Conservation (phyloP, 257 asterid species). For the Forsythia suspensa region DNA sequence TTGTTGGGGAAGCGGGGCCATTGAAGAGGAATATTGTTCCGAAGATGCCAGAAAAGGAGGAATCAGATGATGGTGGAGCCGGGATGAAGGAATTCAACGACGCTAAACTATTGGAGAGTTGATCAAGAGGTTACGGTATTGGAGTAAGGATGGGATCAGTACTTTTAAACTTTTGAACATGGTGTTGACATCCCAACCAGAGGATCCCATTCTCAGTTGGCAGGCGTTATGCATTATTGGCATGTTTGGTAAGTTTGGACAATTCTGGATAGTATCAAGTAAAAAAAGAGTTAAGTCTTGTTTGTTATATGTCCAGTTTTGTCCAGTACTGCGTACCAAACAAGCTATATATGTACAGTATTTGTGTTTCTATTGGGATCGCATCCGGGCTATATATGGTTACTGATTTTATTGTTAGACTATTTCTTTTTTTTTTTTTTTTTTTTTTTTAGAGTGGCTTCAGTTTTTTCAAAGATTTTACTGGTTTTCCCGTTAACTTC, state of each 20-base stretch:
- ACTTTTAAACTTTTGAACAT: neutral
- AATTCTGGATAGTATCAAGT: neutral
- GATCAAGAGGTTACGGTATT: conserved; percentile 79
- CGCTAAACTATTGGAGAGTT: conserved; percentile 90
- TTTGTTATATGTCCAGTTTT: neutral
- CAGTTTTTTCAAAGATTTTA: conserved; percentile 34
- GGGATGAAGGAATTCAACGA: conserved; percentile 77
- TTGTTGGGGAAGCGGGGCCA: conserved; percentile 53
- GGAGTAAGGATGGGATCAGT: conserved; percentile 39
- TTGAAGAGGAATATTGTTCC: conserved; percentile 27
- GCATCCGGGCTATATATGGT: conserved; percentile 14
- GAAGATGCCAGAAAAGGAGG: conserved; percentile 54
- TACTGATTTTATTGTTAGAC: conserved; percentile 23
- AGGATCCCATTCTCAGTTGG: conserved; percentile 7
- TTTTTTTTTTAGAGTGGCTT: conserved; percentile 19
- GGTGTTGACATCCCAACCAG: neutral
- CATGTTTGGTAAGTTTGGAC: neutral
- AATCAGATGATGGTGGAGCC: conserved; percentile 52
- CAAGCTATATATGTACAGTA: conserved; percentile 31
- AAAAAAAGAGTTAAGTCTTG: neutral
- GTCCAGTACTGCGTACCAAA: neutral
- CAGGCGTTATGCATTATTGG: conserved; percentile 8
- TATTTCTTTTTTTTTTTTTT: neutral
- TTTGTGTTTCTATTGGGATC: conserved; percentile 23
- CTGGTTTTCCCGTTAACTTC: conserved; percentile 16